Evolutionary conservation across 2,329 filamentous ascomycete genomes (phyloP).

Genomic region (Blastomyces emzantsi): DNA sequence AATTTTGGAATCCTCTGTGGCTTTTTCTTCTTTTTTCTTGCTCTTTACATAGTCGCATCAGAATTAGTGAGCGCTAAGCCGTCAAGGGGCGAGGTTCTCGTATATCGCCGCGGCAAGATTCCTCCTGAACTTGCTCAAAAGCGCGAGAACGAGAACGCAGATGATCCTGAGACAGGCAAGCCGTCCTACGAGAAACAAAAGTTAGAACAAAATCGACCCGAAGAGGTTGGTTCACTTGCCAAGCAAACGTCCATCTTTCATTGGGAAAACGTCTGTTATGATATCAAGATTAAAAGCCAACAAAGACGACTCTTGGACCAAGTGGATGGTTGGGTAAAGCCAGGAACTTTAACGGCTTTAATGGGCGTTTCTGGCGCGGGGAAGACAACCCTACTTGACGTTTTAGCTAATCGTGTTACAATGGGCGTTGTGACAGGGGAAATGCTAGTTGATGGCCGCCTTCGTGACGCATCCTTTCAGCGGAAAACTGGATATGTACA

Average conservation of each 20-base stretch:
- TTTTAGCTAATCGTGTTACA: constrained; percentile 72
- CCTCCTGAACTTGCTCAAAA: constrained; percentile 13
- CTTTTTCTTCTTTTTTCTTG: constrained; percentile 41
- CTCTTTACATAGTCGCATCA: constrained; percentile 29
- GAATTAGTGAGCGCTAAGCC: constrained; percentile 56
- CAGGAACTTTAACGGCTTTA: constrained; percentile 76
- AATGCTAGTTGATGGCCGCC: constrained; percentile 71
- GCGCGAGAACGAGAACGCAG: constrained; percentile 7
- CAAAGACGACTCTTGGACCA: constrained; percentile 68
- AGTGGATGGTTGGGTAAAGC: constrained; percentile 89
- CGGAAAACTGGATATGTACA: constrained; percentile 64
- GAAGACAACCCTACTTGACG: constrained; percentile 84
- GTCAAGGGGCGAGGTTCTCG: constrained; percentile 66
- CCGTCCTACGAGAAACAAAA: constrained; percentile 12
- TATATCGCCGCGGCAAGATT: constrained; percentile 60
- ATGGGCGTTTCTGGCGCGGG: constrained; percentile 92
- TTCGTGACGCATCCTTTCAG: constrained; percentile 67
- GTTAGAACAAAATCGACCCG: constrained; percentile 25
- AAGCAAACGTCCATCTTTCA: constrained; percentile 58
- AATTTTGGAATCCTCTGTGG: constrained; percentile 62
- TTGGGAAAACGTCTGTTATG: constrained; percentile 77
- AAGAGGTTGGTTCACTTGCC: constrained; percentile 23
- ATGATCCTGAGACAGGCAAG: constrained; percentile 13
- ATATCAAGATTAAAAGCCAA: constrained; percentile 71
- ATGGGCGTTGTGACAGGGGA: constrained; percentile 84